Percentiles rank a stretch among this genome's conserved stretches.
Conservation (phyloP, 2,329 filamentous ascomycete genomes). For the Blastomyces silverae region DNA sequence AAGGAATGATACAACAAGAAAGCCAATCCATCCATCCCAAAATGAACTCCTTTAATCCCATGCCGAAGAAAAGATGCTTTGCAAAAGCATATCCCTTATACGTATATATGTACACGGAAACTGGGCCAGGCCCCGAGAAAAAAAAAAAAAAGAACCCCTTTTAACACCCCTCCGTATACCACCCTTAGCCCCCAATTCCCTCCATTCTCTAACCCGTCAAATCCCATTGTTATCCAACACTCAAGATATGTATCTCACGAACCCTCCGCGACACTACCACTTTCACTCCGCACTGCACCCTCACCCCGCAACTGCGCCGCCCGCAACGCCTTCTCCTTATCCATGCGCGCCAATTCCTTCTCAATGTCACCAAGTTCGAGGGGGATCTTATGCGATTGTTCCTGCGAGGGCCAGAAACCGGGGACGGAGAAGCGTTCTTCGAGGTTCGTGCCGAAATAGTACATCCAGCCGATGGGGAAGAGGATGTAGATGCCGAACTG, state of each 20-base stretch:
- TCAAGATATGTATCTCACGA: background rate
- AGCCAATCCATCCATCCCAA: background rate
- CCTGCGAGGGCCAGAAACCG: constrained; percentile 81
- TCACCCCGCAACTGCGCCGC: constrained; percentile 24
- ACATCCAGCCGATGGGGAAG: constrained; percentile 99
- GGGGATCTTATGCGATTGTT: constrained; percentile 49
- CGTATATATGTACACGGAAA: background rate
- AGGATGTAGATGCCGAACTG: constrained; percentile 98
- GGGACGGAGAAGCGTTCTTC: constrained; percentile 83
- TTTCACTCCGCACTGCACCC: constrained; percentile 15
- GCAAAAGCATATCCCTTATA: background rate
- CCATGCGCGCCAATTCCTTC: constrained; percentile 67
- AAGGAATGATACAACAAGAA: too few relatives aligned
- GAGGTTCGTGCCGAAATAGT: constrained; percentile 98
- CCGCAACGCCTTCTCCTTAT: constrained; percentile 45
- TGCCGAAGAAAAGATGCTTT: background rate
- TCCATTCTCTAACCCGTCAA: background rate
- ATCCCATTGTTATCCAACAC: background rate
- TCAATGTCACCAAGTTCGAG: constrained; percentile 57
- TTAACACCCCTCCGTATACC: constrained; percentile 19
- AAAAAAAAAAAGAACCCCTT: constrained; percentile 15
- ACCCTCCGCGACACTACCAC: constrained; percentile 9
- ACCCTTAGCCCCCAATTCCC: constrained; percentile 21
- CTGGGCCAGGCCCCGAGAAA: constrained; percentile 16
- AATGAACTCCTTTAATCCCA: background rate